phyloP scores from a whole-genome alignment of 1,139 yeast species.

The Scheffersomyces cryptocercus region DNA sequence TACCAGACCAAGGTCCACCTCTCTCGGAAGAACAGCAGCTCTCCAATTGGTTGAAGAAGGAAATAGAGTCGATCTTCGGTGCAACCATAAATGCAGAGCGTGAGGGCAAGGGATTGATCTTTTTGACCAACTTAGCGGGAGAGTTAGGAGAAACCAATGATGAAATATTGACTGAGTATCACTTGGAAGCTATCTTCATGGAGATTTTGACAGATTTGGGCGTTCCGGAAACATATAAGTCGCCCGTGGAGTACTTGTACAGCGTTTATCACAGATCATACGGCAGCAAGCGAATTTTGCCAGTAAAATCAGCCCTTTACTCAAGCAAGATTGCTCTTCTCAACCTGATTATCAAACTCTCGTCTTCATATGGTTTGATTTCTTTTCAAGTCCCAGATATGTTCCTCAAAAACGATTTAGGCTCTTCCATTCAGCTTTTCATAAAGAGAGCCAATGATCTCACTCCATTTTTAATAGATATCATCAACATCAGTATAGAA shows the following conservation, averaged over 20 bases:
- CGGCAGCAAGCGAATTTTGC: slow-evolving; percentile 39
- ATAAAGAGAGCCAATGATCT: slow-evolving; percentile 33
- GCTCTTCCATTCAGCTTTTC: slow-evolving; percentile 26
- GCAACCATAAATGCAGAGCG: slow-evolving; percentile 30
- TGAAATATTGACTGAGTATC: slow-evolving; percentile 23
- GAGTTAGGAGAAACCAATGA: slow-evolving; percentile 28
- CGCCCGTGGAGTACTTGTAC: slow-evolving; percentile 50
- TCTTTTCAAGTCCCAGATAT: slow-evolving; percentile 70
- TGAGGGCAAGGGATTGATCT: slow-evolving; percentile 16
- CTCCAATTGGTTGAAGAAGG: slow-evolving; percentile 29
- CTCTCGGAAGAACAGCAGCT: slow-evolving; percentile 19
- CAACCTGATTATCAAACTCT: slow-evolving; percentile 51
- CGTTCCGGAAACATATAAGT: slow-evolving; percentile 21
- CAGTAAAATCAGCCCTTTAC: slow-evolving; percentile 40
- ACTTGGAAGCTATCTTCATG: slow-evolving; percentile 52
- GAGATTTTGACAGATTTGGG: slow-evolving; percentile 59
- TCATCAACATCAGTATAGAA: slow-evolving; percentile 59
- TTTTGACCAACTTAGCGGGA: slow-evolving; percentile 38
- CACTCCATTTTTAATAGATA: slow-evolving; percentile 57
- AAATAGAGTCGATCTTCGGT: slow-evolving; percentile 40
- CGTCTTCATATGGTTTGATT: slow-evolving; percentile 69
- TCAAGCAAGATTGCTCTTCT: slow-evolving; percentile 41
- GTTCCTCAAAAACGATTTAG: slow-evolving; percentile 47
- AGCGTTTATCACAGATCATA: slow-evolving; percentile 43
- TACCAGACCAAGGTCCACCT: slow-evolving; percentile 1